These are phyloP conservation scores for Auricularia auricula-judae DNA, from an alignment of 768 basidiomycete species.

Conservation along the genomic window DNA sequence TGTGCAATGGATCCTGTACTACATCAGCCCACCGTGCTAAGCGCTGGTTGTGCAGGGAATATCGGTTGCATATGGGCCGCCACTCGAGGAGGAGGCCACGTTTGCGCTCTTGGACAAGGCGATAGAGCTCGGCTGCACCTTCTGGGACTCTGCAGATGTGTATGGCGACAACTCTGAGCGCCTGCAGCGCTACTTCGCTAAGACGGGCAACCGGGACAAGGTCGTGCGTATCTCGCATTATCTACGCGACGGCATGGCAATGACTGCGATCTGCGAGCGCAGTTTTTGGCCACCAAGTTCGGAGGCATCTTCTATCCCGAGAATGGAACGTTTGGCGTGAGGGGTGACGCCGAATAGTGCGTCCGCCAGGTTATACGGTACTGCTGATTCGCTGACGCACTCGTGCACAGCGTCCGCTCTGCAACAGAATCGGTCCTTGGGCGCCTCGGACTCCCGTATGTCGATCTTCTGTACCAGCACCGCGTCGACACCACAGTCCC, in stretches of 20 bases:
- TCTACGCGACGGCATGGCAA: background rate
- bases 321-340: background rate
- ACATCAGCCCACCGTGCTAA: no score
- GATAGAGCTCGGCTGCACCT: constrained; percentile 2
- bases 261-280: background rate
- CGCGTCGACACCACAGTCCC: constrained; percentile 23
- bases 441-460: constrained; percentile 5
- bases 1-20: background rate
- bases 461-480: constrained; percentile 21
- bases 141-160: constrained; percentile 2
- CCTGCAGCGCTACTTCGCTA: background rate
- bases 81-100: background rate
- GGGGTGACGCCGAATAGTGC: background rate
- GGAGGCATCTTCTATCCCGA: background rate
- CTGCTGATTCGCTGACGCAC: background rate
- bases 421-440: background rate
- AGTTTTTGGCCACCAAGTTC: constrained; percentile 4
- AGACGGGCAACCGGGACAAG: background rate
- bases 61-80: background rate
- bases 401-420: background rate
- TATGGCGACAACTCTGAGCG: constrained; percentile 5
- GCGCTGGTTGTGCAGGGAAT: background rate
- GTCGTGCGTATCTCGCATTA: background rate
- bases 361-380: background rate
- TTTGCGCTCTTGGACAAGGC: background rate